Base-by-base conservation (phyloP, 2,329 filamentous ascomycete species). In the Dendrostoma leiphaemia region DNA sequence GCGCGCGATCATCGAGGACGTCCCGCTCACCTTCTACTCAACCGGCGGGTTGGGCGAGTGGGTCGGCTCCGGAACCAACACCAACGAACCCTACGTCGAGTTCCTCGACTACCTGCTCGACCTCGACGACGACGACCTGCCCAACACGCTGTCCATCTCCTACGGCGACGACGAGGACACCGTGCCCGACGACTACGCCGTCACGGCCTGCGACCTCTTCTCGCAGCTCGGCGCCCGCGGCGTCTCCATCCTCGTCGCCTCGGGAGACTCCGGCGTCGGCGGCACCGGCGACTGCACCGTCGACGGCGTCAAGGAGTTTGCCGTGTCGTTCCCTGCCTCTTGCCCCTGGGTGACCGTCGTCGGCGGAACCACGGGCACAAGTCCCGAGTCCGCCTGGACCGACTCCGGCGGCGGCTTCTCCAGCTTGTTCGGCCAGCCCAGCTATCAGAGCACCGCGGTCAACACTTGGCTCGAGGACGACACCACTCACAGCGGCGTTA, bases 21-120 rank as follows among this genome's bases (percentile, higher is more conserved):
- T 48, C 56, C 70, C 8, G 63, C 67, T 9, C 61, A 68, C 1
- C 66, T 71, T 57, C 61, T 69, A 65, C 35, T 49, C 40, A 37
- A 19, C 7, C 19, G 58, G 31, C 28, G 43, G 41, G 31, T 46
- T 61, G 17, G 47, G 54, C 17, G 38, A 57, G 66, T 41, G 57
- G 56, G 15, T 59, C 61, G 48, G 53, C 69, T 65, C 53, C 1
- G 61, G 61, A 4, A 59, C 72, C 61, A 77, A 83, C 57, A 71
- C 71, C 9, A 85, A 88, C 60, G 86, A 90, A 70, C 85, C 85
- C 0, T 90, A 85, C 65, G 73, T 90, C 3, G 79, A 79, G 15
- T 84, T 86, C 66, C 75, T 86, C 6, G 75, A 79, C 53, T 81
- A 85, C 64, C 73, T 90, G 9, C 71, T 88, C 3, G 65, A 71